Percentiles rank a stretch among this genome's conserved stretches.
Evolutionary conservation across 139 green algal genomes (phyloP).

Genomic region (Picochlorum costavermella): DNA sequence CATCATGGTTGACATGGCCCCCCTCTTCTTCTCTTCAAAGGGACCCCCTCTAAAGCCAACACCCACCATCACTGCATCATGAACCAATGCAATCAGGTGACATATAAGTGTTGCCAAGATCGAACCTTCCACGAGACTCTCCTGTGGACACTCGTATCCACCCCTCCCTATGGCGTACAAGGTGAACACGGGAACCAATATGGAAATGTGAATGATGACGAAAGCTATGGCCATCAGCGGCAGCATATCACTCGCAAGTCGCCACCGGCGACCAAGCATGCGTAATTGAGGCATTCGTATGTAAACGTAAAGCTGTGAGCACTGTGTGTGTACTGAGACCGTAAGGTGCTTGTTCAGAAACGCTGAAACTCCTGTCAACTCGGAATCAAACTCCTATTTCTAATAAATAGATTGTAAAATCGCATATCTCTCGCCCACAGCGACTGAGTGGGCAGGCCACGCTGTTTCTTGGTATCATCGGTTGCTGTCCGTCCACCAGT

Average conservation of each 20-base stretch:
- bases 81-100: background rate
- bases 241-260: background rate
- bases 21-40: conserved; percentile 4
- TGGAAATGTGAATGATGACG: background rate
- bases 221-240: background rate
- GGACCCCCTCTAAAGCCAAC: conserved; percentile 10
- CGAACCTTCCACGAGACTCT: background rate
- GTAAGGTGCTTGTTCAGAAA: too few relatives aligned
- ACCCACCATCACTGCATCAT: background rate
- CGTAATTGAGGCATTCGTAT: background rate
- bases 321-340: too few relatives aligned
- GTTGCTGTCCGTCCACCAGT: too few relatives aligned
- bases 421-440: too few relatives aligned
- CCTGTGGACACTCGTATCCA: background rate
- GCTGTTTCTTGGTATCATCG: too few relatives aligned
- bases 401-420: too few relatives aligned
- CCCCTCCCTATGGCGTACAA: background rate
- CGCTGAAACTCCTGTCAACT: too few relatives aligned
- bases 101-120: background rate
- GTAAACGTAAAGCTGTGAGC: too few relatives aligned
- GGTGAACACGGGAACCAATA: background rate
- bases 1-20: background rate
- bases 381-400: too few relatives aligned
- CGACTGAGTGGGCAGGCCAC: too few relatives aligned
- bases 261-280: background rate